phyloP scores from a whole-genome alignment of 768 basidiomycete genomes.

The Auricularia sp. region DNA sequence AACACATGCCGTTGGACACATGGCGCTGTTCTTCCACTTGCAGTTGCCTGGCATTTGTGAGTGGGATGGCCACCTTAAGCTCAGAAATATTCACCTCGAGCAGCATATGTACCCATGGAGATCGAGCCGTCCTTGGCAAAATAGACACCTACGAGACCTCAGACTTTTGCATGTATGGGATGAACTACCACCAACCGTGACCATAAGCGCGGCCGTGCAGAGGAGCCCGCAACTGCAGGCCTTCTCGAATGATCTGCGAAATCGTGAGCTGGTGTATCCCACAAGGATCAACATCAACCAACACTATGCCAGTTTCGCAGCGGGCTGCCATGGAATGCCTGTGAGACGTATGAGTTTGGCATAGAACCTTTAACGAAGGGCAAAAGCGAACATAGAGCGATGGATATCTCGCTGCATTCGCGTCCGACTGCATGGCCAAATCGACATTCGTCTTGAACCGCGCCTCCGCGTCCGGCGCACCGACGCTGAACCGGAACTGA shows the following conservation, averaged over 20 bases:
- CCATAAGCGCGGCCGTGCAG: constrained; percentile 55
- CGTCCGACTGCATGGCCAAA: constrained; percentile 27
- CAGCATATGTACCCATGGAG: constrained; percentile 39
- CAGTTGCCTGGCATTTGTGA: constrained; percentile 5
- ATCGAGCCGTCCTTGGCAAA: constrained; percentile 47
- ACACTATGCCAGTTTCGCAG: constrained; percentile 65
- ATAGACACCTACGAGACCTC: constrained; percentile 43
- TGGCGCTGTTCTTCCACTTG: constrained; percentile 44
- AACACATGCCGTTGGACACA: constrained; percentile 38
- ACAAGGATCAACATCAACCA: background rate
- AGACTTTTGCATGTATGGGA: too few species aligned
- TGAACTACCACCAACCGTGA: constrained; percentile 32
- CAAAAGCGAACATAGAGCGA: constrained; percentile 20
- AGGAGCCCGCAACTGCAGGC: constrained; percentile 51
- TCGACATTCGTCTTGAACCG: constrained; percentile 42
- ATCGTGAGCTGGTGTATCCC: constrained; percentile 2
- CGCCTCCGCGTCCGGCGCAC: constrained; percentile 62
- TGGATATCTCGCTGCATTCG: constrained; percentile 35
- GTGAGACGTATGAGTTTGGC: background rate
- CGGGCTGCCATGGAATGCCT: constrained; percentile 65
- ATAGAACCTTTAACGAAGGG: constrained; percentile 34
- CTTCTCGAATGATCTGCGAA: constrained; percentile 59
- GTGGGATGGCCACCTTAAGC: constrained; percentile 6
- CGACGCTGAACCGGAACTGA: constrained; percentile 64
- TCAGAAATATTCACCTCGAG: constrained; percentile 5